phyloP scores from a whole-genome alignment of 2,329 filamentous ascomycete genomes.

The Chrysoporthe puriensis region DNA sequence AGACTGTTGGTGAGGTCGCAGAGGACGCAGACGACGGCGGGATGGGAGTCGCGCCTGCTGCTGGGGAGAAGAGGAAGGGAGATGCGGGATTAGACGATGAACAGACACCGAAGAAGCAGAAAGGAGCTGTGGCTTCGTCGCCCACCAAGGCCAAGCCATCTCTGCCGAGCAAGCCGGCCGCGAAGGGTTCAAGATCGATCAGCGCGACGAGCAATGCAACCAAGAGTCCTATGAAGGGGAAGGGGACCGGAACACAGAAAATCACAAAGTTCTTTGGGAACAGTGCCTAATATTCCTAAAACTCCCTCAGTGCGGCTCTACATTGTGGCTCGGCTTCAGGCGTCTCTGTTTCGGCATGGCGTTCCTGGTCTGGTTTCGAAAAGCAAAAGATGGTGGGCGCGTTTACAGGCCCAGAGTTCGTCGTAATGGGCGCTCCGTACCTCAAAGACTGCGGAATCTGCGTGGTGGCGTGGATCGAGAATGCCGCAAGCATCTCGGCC shows the following conservation, averaged over 20 bases:
- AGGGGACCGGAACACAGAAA: constrained; percentile 45
- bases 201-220: constrained; percentile 47
- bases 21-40: constrained; percentile 35
- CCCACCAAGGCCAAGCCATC: constrained; percentile 30
- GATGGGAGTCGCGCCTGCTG: constrained; percentile 22
- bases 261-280: constrained; percentile 53
- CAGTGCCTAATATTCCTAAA: constrained; percentile 39
- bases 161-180: constrained; percentile 31
- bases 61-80: constrained; percentile 31
- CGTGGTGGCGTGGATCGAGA: too few species aligned
- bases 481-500: too few species aligned
- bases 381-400: not conserved
- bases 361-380: not conserved
- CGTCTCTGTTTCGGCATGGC: not conserved
- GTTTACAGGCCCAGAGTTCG: not conserved
- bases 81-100: constrained; percentile 23
- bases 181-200: constrained; percentile 38
- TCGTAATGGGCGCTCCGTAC: not conserved
- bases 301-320: not conserved
- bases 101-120: constrained; percentile 34
- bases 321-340: not conserved
- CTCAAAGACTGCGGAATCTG: not conserved
- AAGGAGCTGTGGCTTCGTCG: constrained; percentile 30
- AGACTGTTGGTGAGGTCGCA: constrained; percentile 23
- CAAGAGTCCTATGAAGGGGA: constrained; percentile 40